Base-by-base conservation (phyloP, 2,329 filamentous ascomycete species). In the Arthrobotrys entomopaga region DNA sequence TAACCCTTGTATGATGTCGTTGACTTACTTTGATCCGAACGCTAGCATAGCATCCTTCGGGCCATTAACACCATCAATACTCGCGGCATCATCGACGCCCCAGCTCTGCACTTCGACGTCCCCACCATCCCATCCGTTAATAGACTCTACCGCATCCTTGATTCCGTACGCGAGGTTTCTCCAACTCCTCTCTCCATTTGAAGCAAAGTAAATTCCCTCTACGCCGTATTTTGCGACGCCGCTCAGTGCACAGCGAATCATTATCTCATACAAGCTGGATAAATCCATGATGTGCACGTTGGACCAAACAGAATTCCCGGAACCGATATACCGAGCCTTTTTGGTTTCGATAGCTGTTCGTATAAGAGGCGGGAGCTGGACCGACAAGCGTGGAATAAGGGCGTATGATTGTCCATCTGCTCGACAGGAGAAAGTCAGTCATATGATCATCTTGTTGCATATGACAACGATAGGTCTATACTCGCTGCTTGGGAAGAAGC, bases 171-270 rank as follows among this genome's bases (percentile, higher is more conserved):
- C 67, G 16, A 73, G 20, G 5, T 65, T 56, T 46, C 56, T 65
- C 67, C 67, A 73, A 40, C 60, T 73, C 20, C 38, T 54, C 15
- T 73, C 67, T 7, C 67, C 67, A 20, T 73, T 73, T 3, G 67
- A 65, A 22, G 54, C 67, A 49, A 73, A 73, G 24, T 65, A 73
- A 29, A 73, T 61, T 5, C 67, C 67, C 2, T 73, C 67, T 4
- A 65, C 42, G 0, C 60, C 67, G 11, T 26, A 54, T 24, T 60
- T 58, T 10, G 60, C 67, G 3, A 56, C 56, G 29, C 67, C 67
- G n/a, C 60, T 65, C 8, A 73, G 26, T 2, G 60, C 67, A 19
- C 60, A 66, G 3, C 67, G 46, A 3, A 73, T 16, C 16, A 73
- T 48, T 2, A 73, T n/a, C 46, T 73, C 67, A 26, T 73, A 73